Evolutionary conservation across 2,329 filamentous ascomycete species (phyloP).

Genomic region (Sodiomyces alkalinus): DNA sequence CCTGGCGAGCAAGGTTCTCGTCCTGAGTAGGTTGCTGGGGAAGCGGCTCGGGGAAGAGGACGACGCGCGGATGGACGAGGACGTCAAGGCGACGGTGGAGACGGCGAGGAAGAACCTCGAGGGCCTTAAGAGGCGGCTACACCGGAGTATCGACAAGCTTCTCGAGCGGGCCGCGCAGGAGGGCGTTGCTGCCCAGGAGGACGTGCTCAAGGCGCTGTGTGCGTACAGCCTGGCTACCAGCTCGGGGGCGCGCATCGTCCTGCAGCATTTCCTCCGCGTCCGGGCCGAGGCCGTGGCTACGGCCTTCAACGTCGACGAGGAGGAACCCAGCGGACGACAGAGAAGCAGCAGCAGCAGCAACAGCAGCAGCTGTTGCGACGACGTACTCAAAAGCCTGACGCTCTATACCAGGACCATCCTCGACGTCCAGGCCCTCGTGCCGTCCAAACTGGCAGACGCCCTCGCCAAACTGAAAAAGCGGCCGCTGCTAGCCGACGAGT

Average conservation of each 20-base stretch:
- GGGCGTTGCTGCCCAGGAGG: slow-evolving; percentile 25
- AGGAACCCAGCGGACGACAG: slow-evolving; percentile 10
- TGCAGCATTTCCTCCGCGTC: slow-evolving; percentile 64
- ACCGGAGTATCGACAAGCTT: slow-evolving; percentile 54
- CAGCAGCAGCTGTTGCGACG: too few relatives aligned
- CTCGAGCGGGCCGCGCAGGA: slow-evolving; percentile 45
- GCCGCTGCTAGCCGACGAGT: slow-evolving; percentile 56
- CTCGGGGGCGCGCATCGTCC: slow-evolving; percentile 62
- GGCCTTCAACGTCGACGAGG: slow-evolving; percentile 37
- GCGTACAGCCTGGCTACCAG: slow-evolving; percentile 73
- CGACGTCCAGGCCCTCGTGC: slow-evolving; percentile 63
- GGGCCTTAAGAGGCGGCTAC: slow-evolving; percentile 45
- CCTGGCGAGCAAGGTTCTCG: slow-evolving; percentile 53
- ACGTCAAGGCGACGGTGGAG: slow-evolving; percentile 31
- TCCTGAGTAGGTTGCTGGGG: slow-evolving; percentile 59
- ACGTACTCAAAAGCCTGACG: slow-evolving; percentile 49
- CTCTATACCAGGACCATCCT: slow-evolving; percentile 66
- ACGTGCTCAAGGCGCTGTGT: slow-evolving; percentile 58
- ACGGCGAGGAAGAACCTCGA: slow-evolving; percentile 48
- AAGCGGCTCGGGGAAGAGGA: slow-evolving; percentile 51
- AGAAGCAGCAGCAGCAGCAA: slow-evolving; percentile 20
- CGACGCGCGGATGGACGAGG: slow-evolving; percentile 11
- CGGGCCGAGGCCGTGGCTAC: slow-evolving; percentile 52
- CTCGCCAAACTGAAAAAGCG: slow-evolving; percentile 53
- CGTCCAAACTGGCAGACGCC: slow-evolving; percentile 54